Evolutionary conservation across 805 yeast genomes (phyloP).

Genomic region (Metschnikowia koreensis): DNA sequence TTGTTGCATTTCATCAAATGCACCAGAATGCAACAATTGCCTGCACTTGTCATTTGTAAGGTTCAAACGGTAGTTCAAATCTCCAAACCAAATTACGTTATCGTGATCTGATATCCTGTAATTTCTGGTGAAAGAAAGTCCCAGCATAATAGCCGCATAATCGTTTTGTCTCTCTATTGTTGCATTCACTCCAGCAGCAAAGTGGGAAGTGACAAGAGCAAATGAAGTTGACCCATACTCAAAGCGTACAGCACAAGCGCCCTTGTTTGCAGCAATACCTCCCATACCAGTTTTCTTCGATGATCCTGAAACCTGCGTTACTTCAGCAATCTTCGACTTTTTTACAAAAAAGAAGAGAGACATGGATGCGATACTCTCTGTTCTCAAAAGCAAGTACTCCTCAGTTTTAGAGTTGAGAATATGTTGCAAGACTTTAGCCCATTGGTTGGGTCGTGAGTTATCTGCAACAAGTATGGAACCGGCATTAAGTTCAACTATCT

Average conservation of each 20-base stretch:
- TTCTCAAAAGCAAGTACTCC: constrained; percentile 61
- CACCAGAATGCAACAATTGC: constrained; percentile 44
- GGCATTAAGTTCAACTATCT: constrained; percentile 88
- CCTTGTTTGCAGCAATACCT: constrained; percentile 96
- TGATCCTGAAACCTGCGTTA: constrained; percentile 91
- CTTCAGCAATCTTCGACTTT: constrained; percentile 34
- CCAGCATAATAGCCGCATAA: constrained; percentile 69
- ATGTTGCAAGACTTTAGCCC: constrained; percentile 68
- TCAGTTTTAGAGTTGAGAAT: constrained; percentile 53
- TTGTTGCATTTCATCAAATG: constrained; percentile 52
- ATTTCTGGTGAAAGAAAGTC: constrained; percentile 77
- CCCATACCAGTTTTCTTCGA: constrained; percentile 93
- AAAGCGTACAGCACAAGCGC: constrained; percentile 91
- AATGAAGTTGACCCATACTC: constrained; percentile 72
- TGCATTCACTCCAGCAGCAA: constrained; percentile 89
- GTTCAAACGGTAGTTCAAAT: constrained; percentile 79
- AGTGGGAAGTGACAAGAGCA: constrained; percentile 84
- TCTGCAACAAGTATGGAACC: constrained; percentile 88
- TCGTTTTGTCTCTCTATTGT: constrained; percentile 84
- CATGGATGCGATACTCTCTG: constrained; percentile 74
- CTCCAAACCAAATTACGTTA: constrained; percentile 90
- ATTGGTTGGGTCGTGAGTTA: constrained; percentile 67
- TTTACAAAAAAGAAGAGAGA: constrained; percentile 63
- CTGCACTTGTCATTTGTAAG: constrained; percentile 75
- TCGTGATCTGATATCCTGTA: constrained; percentile 79